Evolutionary conservation across 441 rosid species (phyloP).

Genomic region (Biscutella laevigata): DNA sequence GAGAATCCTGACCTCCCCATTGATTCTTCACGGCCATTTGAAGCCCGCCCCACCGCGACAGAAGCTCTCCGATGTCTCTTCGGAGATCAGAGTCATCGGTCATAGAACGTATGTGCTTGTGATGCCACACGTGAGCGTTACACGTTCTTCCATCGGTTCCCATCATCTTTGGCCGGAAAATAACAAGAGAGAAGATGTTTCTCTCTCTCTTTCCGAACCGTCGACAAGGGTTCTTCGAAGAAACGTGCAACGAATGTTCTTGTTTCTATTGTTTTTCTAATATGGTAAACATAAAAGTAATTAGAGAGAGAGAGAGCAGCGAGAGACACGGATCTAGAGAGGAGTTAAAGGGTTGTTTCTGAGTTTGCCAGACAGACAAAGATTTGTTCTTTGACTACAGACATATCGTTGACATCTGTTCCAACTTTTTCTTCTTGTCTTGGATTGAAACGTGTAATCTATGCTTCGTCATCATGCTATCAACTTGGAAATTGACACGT

Average conservation of each 20-base stretch:
- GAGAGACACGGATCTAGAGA: conserved; percentile 14
- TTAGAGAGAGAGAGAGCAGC: background rate
- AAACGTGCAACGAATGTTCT: background rate
- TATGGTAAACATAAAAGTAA: background rate
- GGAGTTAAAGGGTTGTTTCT: background rate
- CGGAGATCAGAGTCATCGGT: conserved; percentile 25
- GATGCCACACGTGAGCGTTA: conserved; percentile 3
- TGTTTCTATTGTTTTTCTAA: conserved; percentile 6
- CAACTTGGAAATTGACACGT: conserved; percentile 7
- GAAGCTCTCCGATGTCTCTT: conserved; percentile 34
- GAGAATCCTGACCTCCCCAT: conserved; percentile 75
- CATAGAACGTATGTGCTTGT: conserved; percentile 8
- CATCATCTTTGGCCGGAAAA: conserved; percentile 20
- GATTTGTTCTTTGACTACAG: conserved; percentile 16
- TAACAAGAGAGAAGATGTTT: too few species aligned
- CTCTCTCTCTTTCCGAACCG: background rate
- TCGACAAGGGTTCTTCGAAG: conserved; percentile 7
- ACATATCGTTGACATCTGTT: conserved; percentile 12
- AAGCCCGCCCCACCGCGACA: conserved; percentile 62
- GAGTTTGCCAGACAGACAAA: conserved; percentile 5
- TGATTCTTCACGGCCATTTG: conserved; percentile 65
- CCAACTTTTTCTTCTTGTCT: conserved; percentile 5
- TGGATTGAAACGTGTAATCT: background rate
- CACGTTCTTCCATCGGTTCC: conserved; percentile 15
- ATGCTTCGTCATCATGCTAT: background rate